A percentile compares a stretch with the other conserved stretches of the same genome.
Conservation (phyloP, 2,329 filamentous ascomycete genomes). For the Cercospora sp. region DNA sequence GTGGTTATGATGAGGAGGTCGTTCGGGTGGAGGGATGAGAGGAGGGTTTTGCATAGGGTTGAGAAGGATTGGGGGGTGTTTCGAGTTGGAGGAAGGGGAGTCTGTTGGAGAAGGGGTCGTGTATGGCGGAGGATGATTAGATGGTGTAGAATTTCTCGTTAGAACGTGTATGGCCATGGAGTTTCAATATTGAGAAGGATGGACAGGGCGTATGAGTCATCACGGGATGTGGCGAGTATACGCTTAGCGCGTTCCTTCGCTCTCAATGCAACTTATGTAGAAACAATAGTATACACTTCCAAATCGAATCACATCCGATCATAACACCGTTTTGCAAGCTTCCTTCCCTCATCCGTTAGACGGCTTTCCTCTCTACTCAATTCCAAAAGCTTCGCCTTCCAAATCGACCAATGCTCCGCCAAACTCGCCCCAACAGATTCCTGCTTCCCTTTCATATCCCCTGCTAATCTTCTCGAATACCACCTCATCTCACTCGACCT, state of each 20-base stretch:
- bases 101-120: not conserved
- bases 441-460: not conserved
- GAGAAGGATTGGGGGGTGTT: not conserved
- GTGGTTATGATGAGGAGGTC: not conserved
- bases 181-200: too few relatives aligned
- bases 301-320: not conserved
- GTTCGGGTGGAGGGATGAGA: not conserved
- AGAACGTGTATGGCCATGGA: too few relatives aligned
- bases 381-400: not conserved
- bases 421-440: not conserved
- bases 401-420: not conserved
- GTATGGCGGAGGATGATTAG: not conserved
- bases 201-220: not conserved
- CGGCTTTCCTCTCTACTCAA: not conserved
- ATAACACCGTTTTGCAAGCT: not conserved
- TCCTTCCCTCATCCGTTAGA: not conserved
- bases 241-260: not conserved
- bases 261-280: too few relatives aligned
- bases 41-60: not conserved
- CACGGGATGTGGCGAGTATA: not conserved
- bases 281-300: too few relatives aligned
- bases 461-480: not conserved
- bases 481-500: not conserved
- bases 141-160: too few relatives aligned
- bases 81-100: not conserved